phyloP scores from a whole-genome alignment of 2,329 filamentous ascomycete genomes.

The Zelopaecilomyces penicillatus region DNA sequence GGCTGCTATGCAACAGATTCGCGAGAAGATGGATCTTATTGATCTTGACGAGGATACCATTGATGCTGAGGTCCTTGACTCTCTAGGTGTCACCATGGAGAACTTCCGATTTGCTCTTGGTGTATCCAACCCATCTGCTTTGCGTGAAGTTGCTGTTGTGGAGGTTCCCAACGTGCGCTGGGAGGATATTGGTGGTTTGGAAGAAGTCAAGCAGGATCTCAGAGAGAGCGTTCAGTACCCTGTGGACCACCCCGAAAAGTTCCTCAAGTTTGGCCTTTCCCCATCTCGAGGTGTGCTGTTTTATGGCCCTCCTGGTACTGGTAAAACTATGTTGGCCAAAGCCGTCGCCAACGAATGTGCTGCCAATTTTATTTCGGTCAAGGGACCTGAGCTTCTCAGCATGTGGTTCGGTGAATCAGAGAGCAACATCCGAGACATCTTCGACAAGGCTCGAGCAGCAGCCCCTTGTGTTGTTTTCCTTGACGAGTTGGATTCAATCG shows the following conservation, averaged over 20 bases:
- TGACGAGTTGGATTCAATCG: slow-evolving; percentile 96
- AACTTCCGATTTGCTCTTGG: slow-evolving; percentile 99
- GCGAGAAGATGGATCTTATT: slow-evolving; percentile 99
- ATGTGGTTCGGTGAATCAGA: slow-evolving; percentile 99
- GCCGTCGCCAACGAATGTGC: slow-evolving; percentile 98
- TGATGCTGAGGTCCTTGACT: slow-evolving; percentile 95
- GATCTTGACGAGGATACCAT: slow-evolving; percentile 99
- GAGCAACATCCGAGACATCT: slow-evolving; percentile 99
- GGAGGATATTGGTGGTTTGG: slow-evolving; percentile 98
- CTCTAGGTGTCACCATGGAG: slow-evolving; percentile 97
- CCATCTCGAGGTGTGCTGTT: slow-evolving; percentile 97
- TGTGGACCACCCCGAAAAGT: slow-evolving; percentile 98
- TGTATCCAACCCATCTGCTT: slow-evolving; percentile 95
- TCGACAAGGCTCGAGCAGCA: slow-evolving; percentile 97
- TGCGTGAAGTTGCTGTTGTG: slow-evolving; percentile 97
- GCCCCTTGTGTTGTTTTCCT: slow-evolving; percentile 98
- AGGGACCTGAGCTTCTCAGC: slow-evolving; percentile 94
- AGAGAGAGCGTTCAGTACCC: slow-evolving; percentile 98
- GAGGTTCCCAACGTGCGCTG: slow-evolving; percentile 98
- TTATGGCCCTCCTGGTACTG: slow-evolving; percentile 97
- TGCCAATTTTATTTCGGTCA: slow-evolving; percentile 99
- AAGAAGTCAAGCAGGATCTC: slow-evolving; percentile 98
- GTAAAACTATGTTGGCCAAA: slow-evolving; percentile 99
- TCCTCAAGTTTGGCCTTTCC: slow-evolving; percentile 99
- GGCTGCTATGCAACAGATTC: slow-evolving; percentile 99